Evolutionary conservation across 2,329 filamentous ascomycete genomes (phyloP), one percentile per base, ranked within the genome.

Genomic region (Aspergillus fructus): DNA sequence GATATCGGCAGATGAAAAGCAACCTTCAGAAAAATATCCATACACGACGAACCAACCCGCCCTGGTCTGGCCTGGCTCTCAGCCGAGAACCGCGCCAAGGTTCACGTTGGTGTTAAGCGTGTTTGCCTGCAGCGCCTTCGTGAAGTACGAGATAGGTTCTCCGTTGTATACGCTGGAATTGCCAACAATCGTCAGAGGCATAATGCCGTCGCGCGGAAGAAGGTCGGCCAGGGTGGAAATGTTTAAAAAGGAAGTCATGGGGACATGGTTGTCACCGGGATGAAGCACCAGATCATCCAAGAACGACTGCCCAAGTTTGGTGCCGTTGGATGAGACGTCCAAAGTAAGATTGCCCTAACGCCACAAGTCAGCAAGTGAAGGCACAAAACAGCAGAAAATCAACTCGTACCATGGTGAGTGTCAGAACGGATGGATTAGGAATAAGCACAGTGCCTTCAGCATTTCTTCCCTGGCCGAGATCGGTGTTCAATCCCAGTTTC

Each of bases 371-470:
- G 33, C 5, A 23, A 30, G 27, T 4, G 9, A 30, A 30, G 34
- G 39, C 40, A 46, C 33, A 6, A 5, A 40, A 46, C 12, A 17
- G 30, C 1, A 41, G 39, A 27, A 11, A 12, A 21, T 6, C 6
- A 15, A 33, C 21, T 34, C 59, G 17, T 71, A 77, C 76, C 76
- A 87, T 76, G 43, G 75, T 71, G 55, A 86, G 71, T 4, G 79
- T 83, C 71, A 85, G 74, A 54, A 84, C 76, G 2, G 83, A 83
- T 0, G 84, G 84, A 67, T 87, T 88, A 58, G 84, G 84, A 49
- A 88, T 83, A 59, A 69, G 75, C 47, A 84, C 80, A 12, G 73
- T 78, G 63, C 82, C 85, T 21, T 78, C 67, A 64, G 85, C 76
- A 68, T 86, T 87, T 56, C 78, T 76, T 46, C 78, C 79, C 60